These are phyloP conservation scores for Russula earlei DNA, from an alignment of 768 basidiomycete genomes.

Conservation along the genomic window DNA sequence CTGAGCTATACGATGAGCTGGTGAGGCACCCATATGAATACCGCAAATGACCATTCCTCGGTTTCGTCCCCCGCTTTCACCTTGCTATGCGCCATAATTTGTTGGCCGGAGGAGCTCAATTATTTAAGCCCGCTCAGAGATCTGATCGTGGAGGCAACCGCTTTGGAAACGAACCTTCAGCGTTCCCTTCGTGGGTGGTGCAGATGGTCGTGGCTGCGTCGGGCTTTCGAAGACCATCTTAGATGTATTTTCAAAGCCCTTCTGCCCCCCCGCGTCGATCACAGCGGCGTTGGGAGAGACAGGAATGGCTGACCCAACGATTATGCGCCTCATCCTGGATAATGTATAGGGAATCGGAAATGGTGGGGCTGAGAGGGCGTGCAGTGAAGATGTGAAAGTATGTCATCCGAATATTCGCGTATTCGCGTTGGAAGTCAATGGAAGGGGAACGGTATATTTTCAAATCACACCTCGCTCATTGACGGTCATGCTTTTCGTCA, in stretches of 20 bases:
- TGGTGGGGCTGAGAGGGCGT: background rate
- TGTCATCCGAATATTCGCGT: background rate
- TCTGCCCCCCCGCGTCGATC: too few relatives aligned
- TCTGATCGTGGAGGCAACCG: background rate
- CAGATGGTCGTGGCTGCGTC: background rate
- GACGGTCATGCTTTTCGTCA: too few relatives aligned
- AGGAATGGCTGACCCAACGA: background rate
- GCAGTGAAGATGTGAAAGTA: background rate
- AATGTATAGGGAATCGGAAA: background rate
- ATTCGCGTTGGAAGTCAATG: background rate
- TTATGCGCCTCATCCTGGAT: background rate
- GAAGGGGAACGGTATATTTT: background rate
- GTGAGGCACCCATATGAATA: constrained; percentile 77
- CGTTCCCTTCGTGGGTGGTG: background rate
- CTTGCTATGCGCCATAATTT: background rate
- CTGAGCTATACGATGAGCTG: constrained; percentile 81
- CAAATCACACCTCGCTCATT: too few relatives aligned
- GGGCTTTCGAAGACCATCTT: background rate
- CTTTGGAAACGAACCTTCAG: background rate
- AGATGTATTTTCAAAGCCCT: background rate
- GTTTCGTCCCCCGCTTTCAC: background rate
- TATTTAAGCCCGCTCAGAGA: background rate
- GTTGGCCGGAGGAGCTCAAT: background rate
- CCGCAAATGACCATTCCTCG: background rate
- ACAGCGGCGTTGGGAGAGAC: too few relatives aligned